These are phyloP conservation scores for Penicillium sp. DNA, from an alignment of 2,329 filamentous ascomycete species.

Conservation along the genomic window DNA sequence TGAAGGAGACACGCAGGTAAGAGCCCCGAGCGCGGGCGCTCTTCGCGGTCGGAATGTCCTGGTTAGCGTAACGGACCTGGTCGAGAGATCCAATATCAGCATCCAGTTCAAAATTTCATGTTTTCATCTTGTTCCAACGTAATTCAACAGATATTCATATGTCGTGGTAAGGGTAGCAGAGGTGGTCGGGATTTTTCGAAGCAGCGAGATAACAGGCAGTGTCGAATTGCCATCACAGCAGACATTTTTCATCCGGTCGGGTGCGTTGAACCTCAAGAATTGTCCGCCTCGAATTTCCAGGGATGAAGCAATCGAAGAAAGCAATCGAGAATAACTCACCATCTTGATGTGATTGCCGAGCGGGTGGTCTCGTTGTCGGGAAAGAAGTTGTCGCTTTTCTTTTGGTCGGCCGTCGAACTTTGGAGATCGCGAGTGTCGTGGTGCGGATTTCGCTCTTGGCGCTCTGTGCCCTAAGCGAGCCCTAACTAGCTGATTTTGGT, in stretches of 20 bases:
- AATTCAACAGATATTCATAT: not conserved
- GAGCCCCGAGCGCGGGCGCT: constrained; percentile 97
- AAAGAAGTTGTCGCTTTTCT: constrained; percentile 45
- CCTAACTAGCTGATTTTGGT: constrained; percentile 40
- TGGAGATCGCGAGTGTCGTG: constrained; percentile 36
- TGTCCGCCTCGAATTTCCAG: constrained; percentile 11
- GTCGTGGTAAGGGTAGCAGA: constrained; percentile 7
- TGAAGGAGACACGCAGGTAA: constrained; percentile 99
- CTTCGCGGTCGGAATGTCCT: constrained; percentile 84
- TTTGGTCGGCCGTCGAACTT: constrained; percentile 40
- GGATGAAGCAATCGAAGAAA: constrained; percentile 21
- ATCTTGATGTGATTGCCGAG: constrained; percentile 53
- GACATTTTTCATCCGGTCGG: constrained; percentile 8
- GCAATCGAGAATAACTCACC: constrained; percentile 50
- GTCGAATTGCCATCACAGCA: constrained; percentile 8
- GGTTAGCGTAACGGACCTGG: constrained; percentile 95
- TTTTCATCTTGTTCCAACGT: constrained; percentile 9
- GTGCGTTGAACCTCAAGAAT: not conserved
- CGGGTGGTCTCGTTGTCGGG: constrained; percentile 47
- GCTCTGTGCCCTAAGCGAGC: constrained; percentile 45
- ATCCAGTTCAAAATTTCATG: constrained; percentile 19
- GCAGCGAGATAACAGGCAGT: not conserved
- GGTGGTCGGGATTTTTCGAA: constrained; percentile 10
- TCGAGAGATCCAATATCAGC: constrained; percentile 35
- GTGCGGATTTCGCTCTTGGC: constrained; percentile 50